These are phyloP conservation scores for Candolleomyces aberdarensis DNA, from an alignment of 768 basidiomycete species.

Conservation along the genomic window DNA sequence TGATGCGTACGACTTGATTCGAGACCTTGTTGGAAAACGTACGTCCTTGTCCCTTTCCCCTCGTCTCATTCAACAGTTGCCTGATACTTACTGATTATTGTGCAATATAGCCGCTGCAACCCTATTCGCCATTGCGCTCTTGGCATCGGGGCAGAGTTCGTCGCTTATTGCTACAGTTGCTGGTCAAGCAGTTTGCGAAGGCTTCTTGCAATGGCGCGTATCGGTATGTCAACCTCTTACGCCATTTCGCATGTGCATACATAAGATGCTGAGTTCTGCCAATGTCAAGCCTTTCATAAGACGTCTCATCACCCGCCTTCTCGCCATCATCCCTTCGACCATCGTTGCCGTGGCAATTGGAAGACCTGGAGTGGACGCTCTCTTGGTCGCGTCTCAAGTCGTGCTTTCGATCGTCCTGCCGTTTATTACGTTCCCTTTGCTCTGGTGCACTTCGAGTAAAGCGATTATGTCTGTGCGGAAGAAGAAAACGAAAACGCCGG, in stretches of 20 bases:
- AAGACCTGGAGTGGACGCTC: constrained; percentile 60
- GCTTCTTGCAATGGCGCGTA: constrained; percentile 83
- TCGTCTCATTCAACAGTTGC: neutral
- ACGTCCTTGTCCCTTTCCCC: constrained; percentile 19
- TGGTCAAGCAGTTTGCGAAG: constrained; percentile 88
- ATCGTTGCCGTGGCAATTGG: constrained; percentile 75
- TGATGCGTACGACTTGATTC: constrained; percentile 77
- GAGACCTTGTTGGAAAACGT: constrained; percentile 65
- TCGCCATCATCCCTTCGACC: constrained; percentile 83
- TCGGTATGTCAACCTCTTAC: constrained; percentile 48
- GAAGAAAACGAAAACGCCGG: constrained; percentile 8
- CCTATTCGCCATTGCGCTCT: constrained; percentile 84
- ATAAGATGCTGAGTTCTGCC: neutral
- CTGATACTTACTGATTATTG: neutral
- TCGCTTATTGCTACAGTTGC: constrained; percentile 87
- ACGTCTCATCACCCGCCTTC: constrained; percentile 75
- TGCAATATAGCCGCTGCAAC: constrained; percentile 61
- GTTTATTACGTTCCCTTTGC: constrained; percentile 78
- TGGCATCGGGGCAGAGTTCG: constrained; percentile 84
- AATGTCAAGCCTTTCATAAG: constrained; percentile 61
- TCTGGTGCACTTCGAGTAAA: constrained; percentile 72
- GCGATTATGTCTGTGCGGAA: constrained; percentile 68
- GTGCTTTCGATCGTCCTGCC: constrained; percentile 80
- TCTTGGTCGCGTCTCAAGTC: constrained; percentile 88
- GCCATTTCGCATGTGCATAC: constrained; percentile 19